These are phyloP conservation scores for Eucalyptus tenuipes DNA, from an alignment of 345 rosid species.

Conservation along the genomic window DNA sequence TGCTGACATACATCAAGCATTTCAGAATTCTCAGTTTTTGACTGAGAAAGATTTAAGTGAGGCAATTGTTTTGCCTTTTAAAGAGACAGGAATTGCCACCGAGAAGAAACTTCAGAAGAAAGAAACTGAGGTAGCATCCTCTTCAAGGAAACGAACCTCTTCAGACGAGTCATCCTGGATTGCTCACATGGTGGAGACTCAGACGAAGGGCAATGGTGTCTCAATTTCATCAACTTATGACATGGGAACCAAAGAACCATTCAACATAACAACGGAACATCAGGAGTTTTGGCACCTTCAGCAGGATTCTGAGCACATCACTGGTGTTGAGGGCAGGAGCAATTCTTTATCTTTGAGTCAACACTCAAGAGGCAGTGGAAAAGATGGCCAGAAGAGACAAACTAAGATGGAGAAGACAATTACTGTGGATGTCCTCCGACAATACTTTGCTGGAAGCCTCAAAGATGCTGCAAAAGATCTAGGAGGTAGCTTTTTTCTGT, in stretches of 20 bases:
- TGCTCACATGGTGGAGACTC: slow-evolving; percentile 37
- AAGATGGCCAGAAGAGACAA: slow-evolving; percentile 3
- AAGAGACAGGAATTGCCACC: background rate
- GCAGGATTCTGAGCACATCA: slow-evolving; percentile 15
- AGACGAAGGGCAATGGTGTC: slow-evolving; percentile 45
- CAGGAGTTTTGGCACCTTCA: slow-evolving; percentile 9
- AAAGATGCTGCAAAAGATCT: slow-evolving; percentile 30
- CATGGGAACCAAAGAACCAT: slow-evolving; percentile 43
- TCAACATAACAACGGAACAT: slow-evolving; percentile 22
- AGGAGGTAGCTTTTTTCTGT: slow-evolving; percentile 10
- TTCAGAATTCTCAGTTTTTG: background rate
- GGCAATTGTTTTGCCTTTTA: background rate
- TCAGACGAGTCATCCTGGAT: slow-evolving; percentile 51
- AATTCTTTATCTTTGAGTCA: background rate
- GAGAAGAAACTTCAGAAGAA: background rate
- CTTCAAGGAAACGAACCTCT: slow-evolving; percentile 22
- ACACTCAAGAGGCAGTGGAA: background rate
- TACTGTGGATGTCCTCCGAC: slow-evolving; percentile 22
- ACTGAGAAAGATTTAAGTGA: background rate
- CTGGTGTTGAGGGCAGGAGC: slow-evolving; percentile 6
- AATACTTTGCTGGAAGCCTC: slow-evolving; percentile 30
- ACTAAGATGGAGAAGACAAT: slow-evolving; percentile 19
- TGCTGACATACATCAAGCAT: background rate
- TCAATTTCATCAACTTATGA: slow-evolving; percentile 43
- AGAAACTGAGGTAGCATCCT: slow-evolving; percentile 5